Conservation (phyloP, 257 asterid species). For the Solanum arcanum region DNA sequence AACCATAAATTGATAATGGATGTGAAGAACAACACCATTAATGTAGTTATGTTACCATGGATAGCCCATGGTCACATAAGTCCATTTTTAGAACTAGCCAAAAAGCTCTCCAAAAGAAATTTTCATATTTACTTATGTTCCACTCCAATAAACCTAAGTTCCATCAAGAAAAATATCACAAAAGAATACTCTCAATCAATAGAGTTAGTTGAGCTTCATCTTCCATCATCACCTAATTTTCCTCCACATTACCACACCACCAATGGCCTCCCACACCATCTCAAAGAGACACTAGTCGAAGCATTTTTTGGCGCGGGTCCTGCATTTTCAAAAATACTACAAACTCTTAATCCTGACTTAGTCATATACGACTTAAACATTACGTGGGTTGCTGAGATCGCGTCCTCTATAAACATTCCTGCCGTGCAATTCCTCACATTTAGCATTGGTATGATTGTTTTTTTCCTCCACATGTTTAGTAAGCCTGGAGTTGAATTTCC, state of each 20-base stretch:
- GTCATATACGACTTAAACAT: slow-evolving; percentile 32
- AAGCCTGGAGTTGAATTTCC: slow-evolving; percentile 1
- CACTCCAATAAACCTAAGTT: slow-evolving; percentile 25
- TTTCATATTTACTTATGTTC: slow-evolving; percentile 31
- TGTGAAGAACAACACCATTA: background rate
- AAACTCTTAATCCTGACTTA: slow-evolving; percentile 13
- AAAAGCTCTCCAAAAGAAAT: slow-evolving; percentile 13
- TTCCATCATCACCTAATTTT: slow-evolving; percentile 16
- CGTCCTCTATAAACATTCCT: slow-evolving; percentile 9
- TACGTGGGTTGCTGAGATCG: slow-evolving; percentile 31
- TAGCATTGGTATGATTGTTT: slow-evolving; percentile 13
- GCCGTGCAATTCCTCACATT: slow-evolving; percentile 30
- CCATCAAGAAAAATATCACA: slow-evolving; percentile 16
- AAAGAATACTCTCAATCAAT: slow-evolving; percentile 4
- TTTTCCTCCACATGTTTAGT: slow-evolving; percentile 5
- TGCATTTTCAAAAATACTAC: slow-evolving; percentile 5
- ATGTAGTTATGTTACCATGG: background rate
- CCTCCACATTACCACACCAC: slow-evolving; percentile 38
- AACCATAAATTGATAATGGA: background rate
- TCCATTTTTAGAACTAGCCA: slow-evolving; percentile 23
- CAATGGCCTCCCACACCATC: slow-evolving; percentile 42
- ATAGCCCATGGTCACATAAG: slow-evolving; percentile 2
- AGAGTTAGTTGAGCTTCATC: slow-evolving; percentile 20
- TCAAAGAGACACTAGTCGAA: slow-evolving; percentile 16
- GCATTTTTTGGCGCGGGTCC: slow-evolving; percentile 19